Percentiles rank a stretch among this genome's conserved stretches.
phyloP scores from a whole-genome alignment of 2,329 filamentous ascomycete genomes.

The Knoxdaviesia capensis region DNA sequence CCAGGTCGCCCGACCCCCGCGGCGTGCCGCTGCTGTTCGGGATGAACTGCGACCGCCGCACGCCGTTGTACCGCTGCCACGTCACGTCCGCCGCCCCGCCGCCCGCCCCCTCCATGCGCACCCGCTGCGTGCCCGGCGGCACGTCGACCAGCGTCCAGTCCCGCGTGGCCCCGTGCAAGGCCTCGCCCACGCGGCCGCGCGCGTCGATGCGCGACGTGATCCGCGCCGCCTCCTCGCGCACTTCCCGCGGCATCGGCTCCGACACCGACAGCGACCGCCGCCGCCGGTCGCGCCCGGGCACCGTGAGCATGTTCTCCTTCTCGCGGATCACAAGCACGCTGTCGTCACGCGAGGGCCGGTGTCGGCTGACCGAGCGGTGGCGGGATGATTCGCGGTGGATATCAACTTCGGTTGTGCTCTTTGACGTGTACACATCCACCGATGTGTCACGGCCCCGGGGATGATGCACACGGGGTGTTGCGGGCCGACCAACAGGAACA shows the following conservation, averaged over 20 bases:
- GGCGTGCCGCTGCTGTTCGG: constrained; percentile 37
- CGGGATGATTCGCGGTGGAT: constrained; percentile 14
- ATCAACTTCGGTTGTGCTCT: constrained; percentile 35
- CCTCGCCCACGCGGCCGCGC: constrained; percentile 51
- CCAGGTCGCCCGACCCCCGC: constrained; percentile 3
- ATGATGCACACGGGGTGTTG: constrained; percentile 2
- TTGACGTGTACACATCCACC: constrained; percentile 38
- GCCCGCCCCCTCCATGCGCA: constrained; percentile 64
- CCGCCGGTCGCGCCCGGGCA: constrained; percentile 17
- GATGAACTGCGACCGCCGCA: constrained; percentile 53
- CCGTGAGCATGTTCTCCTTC: constrained; percentile 20
- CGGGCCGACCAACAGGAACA: constrained; percentile 10
- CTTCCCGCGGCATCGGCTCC: constrained; percentile 1
- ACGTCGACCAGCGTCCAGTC: constrained; percentile 73
- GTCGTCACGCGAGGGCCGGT: constrained; percentile 32
- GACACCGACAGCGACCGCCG: constrained; percentile 26
- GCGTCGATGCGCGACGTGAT: constrained; percentile 32
- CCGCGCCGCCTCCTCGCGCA: constrained; percentile 43
- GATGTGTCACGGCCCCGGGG: constrained; percentile 28
- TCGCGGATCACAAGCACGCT: constrained; percentile 44
- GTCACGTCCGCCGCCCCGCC: constrained; percentile 57
- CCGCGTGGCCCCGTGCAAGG: constrained; percentile 50
- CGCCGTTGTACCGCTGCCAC: constrained; percentile 64
- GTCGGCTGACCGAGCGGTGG: constrained; percentile 17
- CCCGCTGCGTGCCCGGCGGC: constrained; percentile 61